Base-by-base conservation (phyloP, 2,329 filamentous ascomycete genomes). In the Botrytis squamosa region DNA sequence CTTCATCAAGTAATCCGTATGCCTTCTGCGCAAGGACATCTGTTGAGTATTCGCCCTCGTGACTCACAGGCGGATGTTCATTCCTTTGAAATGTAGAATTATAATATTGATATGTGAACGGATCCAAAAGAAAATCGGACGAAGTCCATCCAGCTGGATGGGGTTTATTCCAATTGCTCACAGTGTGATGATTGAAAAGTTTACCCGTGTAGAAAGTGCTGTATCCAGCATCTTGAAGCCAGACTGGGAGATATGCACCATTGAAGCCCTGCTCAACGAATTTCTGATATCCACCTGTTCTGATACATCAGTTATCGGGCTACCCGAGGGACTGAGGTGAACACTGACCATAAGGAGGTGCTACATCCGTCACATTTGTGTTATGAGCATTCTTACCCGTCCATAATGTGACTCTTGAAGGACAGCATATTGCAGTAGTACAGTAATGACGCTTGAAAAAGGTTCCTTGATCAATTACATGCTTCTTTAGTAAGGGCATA, bases 191-290 rank as follows among this genome's bases (percentile, higher is more conserved):
- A 76, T 93, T 93, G 82, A 91, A 91, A 87, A 6, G 84, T 83
- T 94, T 93, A n/a, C 90, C 92, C 0, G 88, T 88, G 77, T 93
- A 93, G 78, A 92, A 93, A 0, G 91, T 93, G 76, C 88, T 88
- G 79, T 93, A 93, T 0, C 90, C 91, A 0, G 87, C 88, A 6
- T 87, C 81, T 76, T 92, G 89, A n/a, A 94, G 82, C 91, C 91
- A 93, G 0, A 93, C 80, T 0, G 91, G 91, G 0, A 93, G 85
- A 75, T 91, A 93, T 52, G 90, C 86, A 1, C 90, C 86, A 74
- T 93, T 92, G 74, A 89, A 85, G 0, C 91, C 91, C 70, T 91
- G 85, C 4, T 83, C 83, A 22, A 93, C 82, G 73, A 93, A 91
- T 77, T 92, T 92, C 1, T 88, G 88, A 77, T 90, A 93, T 6